Base-by-base conservation (phyloP, 2,329 filamentous ascomycete genomes). In the Stemphylium beticola region DNA sequence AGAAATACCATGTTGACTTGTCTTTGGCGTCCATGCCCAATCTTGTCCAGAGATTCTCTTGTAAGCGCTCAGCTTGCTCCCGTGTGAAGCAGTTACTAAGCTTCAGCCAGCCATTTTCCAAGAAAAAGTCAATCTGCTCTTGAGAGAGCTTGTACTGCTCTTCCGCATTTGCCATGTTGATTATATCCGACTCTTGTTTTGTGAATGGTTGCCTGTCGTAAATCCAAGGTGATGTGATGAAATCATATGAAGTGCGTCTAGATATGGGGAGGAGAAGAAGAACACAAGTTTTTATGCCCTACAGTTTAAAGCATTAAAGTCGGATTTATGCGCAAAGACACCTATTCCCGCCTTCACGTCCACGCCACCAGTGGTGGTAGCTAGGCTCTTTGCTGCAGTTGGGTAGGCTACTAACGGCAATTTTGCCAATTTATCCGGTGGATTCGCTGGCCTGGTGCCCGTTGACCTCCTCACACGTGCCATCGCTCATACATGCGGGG, bases 11-110 rank as follows among this genome's bases (percentile, higher is more conserved):
- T 29, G 87, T 90, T 2, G 80, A 78, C 68, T 84, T 85, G 73
- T 91, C 85, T 3, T 80, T 78, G 0, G 86, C 82, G 40, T 83
- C 82, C 81, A 88, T 87, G 22, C 85, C 87, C 4, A 90, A 80
- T 9, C 87, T 81, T 0, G 82, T 84, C 87, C 87, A 90, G 32
- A 89, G 64, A 15, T 77, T 77, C 10, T 72, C 65, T 3, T 80
- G 81, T 58, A 82, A 79, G 37, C 79, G 75, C 2, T 76, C 76
- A 1, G 81, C 79, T 58, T 81, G 78, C 47, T 78, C 75, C 15
- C 67, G 69, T 0, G 80, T 78, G 65, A 85, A 84, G 74, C 83
- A 86, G 24, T 78, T 68, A 1, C 76, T 74, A 12, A 87, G 68
- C 41, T 82, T 82, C 18, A 87, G 62, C 71, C 79, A 87, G 47